A percentile compares a stretch with the other conserved stretches of the same genome.
phyloP scores from a whole-genome alignment of 106 monocot species.

The Dendrobium catenatum region DNA sequence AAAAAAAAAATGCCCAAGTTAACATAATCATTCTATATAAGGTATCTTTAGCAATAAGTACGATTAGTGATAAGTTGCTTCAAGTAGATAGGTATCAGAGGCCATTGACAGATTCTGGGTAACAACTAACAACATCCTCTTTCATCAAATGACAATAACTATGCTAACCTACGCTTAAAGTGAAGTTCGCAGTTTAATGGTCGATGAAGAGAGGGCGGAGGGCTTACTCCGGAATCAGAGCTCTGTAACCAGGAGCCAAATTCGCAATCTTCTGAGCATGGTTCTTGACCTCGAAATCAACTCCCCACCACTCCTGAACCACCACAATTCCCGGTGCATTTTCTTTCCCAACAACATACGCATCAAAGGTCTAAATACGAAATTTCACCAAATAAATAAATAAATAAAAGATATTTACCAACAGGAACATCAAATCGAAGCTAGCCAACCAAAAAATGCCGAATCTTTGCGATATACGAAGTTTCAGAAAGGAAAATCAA shows the following conservation, averaged over 20 bases:
- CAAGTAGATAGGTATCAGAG: not conserved
- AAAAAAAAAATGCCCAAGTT: not conserved
- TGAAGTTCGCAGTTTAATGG: not conserved
- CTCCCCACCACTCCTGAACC: conserved; percentile 98
- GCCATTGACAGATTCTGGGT: not conserved
- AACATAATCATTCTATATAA: not conserved
- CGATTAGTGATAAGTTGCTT: not conserved
- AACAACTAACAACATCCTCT: not conserved
- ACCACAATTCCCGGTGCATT: conserved; percentile 92
- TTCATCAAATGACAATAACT: not conserved
- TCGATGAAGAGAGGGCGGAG: not conserved
- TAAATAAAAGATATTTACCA: not conserved
- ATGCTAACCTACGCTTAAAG: not conserved
- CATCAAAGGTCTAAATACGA: conserved; percentile 66
- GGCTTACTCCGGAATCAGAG: conserved; percentile 91
- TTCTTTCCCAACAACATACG: conserved; percentile 84
- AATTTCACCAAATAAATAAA: not conserved
- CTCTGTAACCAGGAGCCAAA: conserved; percentile 71
- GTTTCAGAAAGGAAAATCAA: not conserved
- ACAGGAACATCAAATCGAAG: not conserved
- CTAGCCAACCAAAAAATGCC: not conserved
- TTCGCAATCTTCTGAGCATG: conserved; percentile 74
- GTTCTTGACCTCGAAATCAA: conserved; percentile 94
- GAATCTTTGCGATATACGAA: not conserved
- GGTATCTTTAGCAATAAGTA: not conserved